Conservation (phyloP, 2,329 filamentous ascomycete species). For the Aspergillus sclerotialis region DNA sequence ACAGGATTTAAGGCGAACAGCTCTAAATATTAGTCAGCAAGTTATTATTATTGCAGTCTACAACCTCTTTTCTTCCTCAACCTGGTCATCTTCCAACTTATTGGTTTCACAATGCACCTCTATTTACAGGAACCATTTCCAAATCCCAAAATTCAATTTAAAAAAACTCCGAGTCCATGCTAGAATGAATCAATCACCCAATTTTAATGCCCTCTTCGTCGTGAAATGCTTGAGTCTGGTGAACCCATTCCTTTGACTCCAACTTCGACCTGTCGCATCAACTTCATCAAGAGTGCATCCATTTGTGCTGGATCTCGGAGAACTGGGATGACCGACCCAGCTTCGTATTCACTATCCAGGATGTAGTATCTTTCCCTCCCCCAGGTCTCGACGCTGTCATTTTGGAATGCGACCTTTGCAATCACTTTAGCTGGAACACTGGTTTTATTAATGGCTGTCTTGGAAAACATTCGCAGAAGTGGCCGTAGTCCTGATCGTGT, state of each 20-base stretch:
- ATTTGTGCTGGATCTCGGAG: constrained; percentile 21
- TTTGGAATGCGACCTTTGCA: constrained; percentile 28
- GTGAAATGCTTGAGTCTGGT: constrained; percentile 19
- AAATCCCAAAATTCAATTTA: too few relatives aligned
- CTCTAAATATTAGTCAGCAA: too few relatives aligned
- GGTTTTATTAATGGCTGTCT: constrained; percentile 27
- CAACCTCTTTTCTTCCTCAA: too few relatives aligned
- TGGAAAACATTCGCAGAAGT: constrained; percentile 27
- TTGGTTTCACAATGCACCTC: too few relatives aligned
- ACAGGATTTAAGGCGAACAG: constrained; percentile 1
- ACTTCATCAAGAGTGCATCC: constrained; percentile 20
- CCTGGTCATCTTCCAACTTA: too few relatives aligned
- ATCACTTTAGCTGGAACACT: constrained; percentile 29
- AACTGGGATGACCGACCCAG: constrained; percentile 25
- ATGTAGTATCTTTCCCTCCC: constrained; percentile 28
- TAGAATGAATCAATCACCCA: too few relatives aligned
- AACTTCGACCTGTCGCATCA: constrained; percentile 24
- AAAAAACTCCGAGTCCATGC: too few relatives aligned
- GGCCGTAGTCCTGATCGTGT: constrained; percentile 27
- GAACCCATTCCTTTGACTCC: constrained; percentile 21
- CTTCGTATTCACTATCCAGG: constrained; percentile 27
- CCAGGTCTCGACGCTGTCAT: constrained; percentile 20
- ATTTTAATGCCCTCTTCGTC: constrained; percentile 12
- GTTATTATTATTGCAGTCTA: too few relatives aligned
- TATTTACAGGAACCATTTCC: too few relatives aligned